Conservation (phyloP, 768 basidiomycete species). For the Nidularia pulvinata region DNA sequence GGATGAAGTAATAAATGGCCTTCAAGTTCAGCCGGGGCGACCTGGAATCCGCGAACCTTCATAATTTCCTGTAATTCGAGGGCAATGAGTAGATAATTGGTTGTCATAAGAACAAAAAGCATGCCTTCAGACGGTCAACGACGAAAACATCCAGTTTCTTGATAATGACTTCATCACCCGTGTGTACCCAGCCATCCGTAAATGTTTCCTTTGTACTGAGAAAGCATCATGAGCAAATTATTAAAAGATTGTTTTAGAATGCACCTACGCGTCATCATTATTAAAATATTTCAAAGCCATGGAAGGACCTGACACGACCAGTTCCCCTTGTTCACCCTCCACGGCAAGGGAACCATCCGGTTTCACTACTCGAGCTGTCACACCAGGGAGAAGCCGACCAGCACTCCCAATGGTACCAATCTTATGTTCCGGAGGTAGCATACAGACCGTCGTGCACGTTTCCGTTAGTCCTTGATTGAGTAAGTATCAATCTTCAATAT, state of each 20-base stretch:
- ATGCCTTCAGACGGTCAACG: conserved; percentile 76
- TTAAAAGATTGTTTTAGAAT: neutral
- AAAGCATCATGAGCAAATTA: conserved; percentile 5
- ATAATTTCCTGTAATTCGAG: conserved; percentile 63
- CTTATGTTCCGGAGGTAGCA: conserved; percentile 39
- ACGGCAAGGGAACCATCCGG: conserved; percentile 53
- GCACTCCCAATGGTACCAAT: conserved; percentile 53
- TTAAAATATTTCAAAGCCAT: conserved; percentile 59
- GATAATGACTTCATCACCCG: conserved; percentile 75
- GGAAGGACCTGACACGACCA: conserved; percentile 59
- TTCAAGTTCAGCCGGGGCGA: conserved; percentile 69
- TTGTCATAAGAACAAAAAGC: neutral
- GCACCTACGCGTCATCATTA: conserved; percentile 53
- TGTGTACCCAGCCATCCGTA: conserved; percentile 63
- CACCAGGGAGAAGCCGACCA: conserved; percentile 59
- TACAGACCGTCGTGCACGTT: conserved; percentile 51
- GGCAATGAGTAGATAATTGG: neutral
- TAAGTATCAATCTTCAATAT: neutral
- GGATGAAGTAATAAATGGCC: conserved; percentile 62
- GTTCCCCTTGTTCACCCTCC: conserved; percentile 62
- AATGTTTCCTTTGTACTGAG: conserved; percentile 65
- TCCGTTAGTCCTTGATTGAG: conserved; percentile 58
- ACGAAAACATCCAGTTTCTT: conserved; percentile 62
- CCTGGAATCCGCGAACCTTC: conserved; percentile 62
- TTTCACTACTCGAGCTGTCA: conserved; percentile 54